Evolutionary conservation across 2,329 filamentous ascomycete genomes (phyloP).

Genomic region (Colletotrichum cuscutae): DNA sequence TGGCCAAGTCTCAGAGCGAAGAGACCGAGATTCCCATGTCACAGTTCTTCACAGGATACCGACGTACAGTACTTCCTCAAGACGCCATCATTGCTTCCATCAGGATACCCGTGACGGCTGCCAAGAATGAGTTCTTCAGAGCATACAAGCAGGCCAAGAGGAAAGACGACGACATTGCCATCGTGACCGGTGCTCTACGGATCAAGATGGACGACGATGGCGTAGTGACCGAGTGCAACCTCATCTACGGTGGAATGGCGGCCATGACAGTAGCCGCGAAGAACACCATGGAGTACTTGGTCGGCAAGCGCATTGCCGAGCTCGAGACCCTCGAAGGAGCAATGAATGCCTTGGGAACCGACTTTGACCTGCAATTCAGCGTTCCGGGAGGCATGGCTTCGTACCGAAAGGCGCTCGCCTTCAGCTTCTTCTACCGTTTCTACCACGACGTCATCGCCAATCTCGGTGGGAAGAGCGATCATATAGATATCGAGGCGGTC

Average conservation of each 20-base stretch:
- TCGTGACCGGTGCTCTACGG: constrained; percentile 88
- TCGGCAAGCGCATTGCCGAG: constrained; percentile 83
- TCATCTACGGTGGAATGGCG: constrained; percentile 97
- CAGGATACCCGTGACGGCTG: constrained; percentile 80
- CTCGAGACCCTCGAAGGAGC: constrained; percentile 86
- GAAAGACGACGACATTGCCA: constrained; percentile 98
- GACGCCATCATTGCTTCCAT: constrained; percentile 89
- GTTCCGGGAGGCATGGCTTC: constrained; percentile 98
- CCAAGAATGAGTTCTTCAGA: constrained; percentile 84
- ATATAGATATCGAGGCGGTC: constrained; percentile 77
- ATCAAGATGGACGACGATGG: constrained; percentile 77
- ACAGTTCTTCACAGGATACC: constrained; percentile 92
- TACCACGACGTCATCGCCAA: constrained; percentile 86
- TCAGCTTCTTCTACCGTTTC: constrained; percentile 97
- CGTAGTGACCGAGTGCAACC: constrained; percentile 76
- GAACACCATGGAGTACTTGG: constrained; percentile 77
- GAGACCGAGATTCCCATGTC: constrained; percentile 91
- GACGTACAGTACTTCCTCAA: constrained; percentile 81
- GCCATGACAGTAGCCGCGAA: constrained; percentile 90
- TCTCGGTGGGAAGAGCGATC: constrained; percentile 58
- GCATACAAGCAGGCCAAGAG: constrained; percentile 97
- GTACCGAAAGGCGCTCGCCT: constrained; percentile 88
- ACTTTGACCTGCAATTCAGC: constrained; percentile 89
- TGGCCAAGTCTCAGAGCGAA: constrained; percentile 80
- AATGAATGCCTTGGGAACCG: constrained; percentile 88